phyloP scores from a whole-genome alignment of 805 yeast genomes.

The Naumovozyma dairenensis region DNA sequence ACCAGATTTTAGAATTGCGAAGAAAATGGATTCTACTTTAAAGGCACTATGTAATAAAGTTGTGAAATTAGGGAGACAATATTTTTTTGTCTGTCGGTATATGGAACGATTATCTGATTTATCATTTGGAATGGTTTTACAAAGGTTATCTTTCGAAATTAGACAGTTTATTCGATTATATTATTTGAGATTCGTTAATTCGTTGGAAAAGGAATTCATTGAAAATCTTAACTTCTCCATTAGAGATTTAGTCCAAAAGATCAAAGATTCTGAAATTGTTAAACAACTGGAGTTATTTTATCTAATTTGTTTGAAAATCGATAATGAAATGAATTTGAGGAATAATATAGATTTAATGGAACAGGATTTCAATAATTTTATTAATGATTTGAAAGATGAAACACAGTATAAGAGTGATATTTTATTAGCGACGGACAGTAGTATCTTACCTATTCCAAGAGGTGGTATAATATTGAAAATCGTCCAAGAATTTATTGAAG shows the following conservation, averaged over 20 bases:
- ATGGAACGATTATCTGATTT: constrained; percentile 46
- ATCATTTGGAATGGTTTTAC: constrained; percentile 62
- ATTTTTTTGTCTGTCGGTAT: constrained; percentile 48
- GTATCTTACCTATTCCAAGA: constrained; percentile 46
- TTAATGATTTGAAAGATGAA: constrained; percentile 33
- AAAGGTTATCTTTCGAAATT: constrained; percentile 58
- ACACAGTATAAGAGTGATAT: constrained; percentile 29
- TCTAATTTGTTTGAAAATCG: constrained; percentile 46
- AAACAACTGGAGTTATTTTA: constrained; percentile 45
- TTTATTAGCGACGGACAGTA: constrained; percentile 39
- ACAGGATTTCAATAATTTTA: constrained; percentile 34
- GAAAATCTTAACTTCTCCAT: constrained; percentile 45
- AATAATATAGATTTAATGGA: constrained; percentile 27
- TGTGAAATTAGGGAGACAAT: constrained; percentile 53
- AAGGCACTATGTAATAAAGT: constrained; percentile 59
- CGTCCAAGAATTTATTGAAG: constrained; percentile 47
- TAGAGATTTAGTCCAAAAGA: constrained; percentile 44
- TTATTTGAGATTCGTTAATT: constrained; percentile 28
- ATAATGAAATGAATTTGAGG: constrained; percentile 34
- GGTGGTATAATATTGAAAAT: constrained; percentile 69
- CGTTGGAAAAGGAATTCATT: constrained; percentile 46
- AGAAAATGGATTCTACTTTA: constrained; percentile 61
- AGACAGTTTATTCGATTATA: constrained; percentile 34
- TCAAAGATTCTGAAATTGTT: constrained; percentile 29
- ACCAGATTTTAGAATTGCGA: constrained; percentile 67